A percentile compares a stretch with the other conserved stretches of the same genome.
Conservation (phyloP, 176 grass and related monocot genomes). For the Carex scoparia region DNA sequence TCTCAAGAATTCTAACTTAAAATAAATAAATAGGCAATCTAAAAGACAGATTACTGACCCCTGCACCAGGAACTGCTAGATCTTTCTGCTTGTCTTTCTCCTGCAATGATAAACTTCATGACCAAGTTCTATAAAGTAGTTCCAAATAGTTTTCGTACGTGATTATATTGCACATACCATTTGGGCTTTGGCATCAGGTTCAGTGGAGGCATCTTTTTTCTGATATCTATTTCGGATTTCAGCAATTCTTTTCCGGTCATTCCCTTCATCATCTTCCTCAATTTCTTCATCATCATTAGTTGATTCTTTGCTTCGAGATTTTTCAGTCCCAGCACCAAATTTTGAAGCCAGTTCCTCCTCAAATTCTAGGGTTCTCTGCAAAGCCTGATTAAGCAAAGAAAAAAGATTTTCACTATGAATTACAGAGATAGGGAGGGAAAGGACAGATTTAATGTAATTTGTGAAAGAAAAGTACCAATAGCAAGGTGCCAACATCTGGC, state of each 20-base stretch:
- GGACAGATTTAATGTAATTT: slow-evolving; percentile 19
- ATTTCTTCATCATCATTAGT: slow-evolving; percentile 65
- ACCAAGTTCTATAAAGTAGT: slow-evolving; percentile 18
- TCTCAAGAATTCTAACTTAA: slow-evolving; percentile 4
- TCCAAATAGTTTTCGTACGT: not conserved
- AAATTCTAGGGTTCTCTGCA: slow-evolving; percentile 97
- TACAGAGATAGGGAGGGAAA: slow-evolving; percentile 18
- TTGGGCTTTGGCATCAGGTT: slow-evolving; percentile 39
- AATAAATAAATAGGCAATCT: not conserved
- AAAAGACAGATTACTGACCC: slow-evolving; percentile 64
- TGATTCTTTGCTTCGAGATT: slow-evolving; percentile 53
- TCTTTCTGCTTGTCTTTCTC: slow-evolving; percentile 90
- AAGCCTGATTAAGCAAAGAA: slow-evolving; percentile 41
- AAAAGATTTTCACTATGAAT: not conserved
- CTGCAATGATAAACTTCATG: slow-evolving; percentile 40
- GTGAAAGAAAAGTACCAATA: slow-evolving; percentile 60
- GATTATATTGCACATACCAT: slow-evolving; percentile 35
- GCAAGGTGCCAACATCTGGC: slow-evolving; percentile 92
- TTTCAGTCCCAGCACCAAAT: slow-evolving; percentile 74
- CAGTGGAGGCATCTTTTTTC: slow-evolving; percentile 54
- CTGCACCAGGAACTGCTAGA: slow-evolving; percentile 72
- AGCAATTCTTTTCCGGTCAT: slow-evolving; percentile 63
- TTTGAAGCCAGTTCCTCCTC: slow-evolving; percentile 98
- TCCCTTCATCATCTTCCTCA: slow-evolving; percentile 34
- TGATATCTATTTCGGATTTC: slow-evolving; percentile 98